These are phyloP conservation scores for Ustilago esculenta DNA, from an alignment of 1,284 basidiomycete genomes.

Conservation along the genomic window DNA sequence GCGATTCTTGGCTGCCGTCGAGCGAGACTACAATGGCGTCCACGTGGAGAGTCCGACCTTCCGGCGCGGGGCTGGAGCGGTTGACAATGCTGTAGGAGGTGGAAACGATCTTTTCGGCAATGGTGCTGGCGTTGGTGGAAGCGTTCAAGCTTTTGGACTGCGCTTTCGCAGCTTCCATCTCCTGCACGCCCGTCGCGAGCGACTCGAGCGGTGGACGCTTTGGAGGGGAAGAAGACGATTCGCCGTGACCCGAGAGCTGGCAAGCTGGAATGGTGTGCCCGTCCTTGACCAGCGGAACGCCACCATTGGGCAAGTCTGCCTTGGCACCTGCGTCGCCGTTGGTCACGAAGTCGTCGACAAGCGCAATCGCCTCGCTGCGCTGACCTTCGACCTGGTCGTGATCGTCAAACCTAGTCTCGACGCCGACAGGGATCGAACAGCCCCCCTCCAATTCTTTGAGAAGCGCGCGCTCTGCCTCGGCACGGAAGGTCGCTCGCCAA, in stretches of 20 bases:
- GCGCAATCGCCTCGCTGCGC: constrained; percentile 51
- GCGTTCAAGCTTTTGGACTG: constrained; percentile 1
- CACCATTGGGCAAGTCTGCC: constrained; percentile 40
- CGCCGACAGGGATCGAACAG: constrained; percentile 96
- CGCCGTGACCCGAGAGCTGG: constrained; percentile 18
- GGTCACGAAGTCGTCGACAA: constrained; percentile 44
- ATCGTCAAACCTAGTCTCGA: constrained; percentile 71
- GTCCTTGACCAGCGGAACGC: constrained; percentile 30
- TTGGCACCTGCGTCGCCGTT: constrained; percentile 31
- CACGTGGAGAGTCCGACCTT: constrained; percentile 48
- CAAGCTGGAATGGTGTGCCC: constrained; percentile 52
- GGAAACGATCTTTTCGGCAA: constrained; percentile 44
- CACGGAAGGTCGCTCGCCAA: constrained; percentile 62
- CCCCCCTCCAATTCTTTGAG: constrained; percentile 91
- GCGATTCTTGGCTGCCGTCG: constrained; percentile 56
- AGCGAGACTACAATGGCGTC: constrained; percentile 66
- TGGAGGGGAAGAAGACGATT: constrained; percentile 4
- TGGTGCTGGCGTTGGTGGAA: constrained; percentile 17
- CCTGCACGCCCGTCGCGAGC: constrained; percentile 33
- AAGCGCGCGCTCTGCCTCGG: constrained; percentile 78
- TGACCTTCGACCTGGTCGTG: constrained; percentile 56
- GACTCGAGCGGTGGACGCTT: constrained; percentile 39
- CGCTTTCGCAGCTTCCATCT: constrained; percentile 23
- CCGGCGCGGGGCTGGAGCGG: constrained; percentile 43
- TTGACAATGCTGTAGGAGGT: constrained; percentile 46